Conservation (phyloP, 371 early-diverging fungal genomes). For the Saksenaea vasiformis region DNA sequence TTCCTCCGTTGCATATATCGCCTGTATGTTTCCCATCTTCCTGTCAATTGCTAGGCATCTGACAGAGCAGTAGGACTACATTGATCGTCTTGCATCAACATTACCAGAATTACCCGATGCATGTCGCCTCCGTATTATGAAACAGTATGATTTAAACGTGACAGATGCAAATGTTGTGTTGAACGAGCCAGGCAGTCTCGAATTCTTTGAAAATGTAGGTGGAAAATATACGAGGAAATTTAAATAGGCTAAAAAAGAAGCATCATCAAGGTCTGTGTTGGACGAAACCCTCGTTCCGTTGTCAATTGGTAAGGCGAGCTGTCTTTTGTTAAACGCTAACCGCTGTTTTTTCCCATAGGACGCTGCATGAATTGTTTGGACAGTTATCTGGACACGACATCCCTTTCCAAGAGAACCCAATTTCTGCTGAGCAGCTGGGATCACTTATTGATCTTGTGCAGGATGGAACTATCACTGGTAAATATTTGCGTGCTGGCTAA, state of each 20-base stretch:
- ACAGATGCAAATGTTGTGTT: conserved; percentile 66
- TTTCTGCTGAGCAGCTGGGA: conserved; percentile 63
- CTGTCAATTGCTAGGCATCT: background rate
- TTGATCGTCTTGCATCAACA: conserved; percentile 38
- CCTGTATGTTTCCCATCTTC: conserved; percentile 20
- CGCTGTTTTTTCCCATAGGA: conserved; percentile 52
- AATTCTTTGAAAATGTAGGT: conserved; percentile 70
- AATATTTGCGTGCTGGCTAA: background rate
- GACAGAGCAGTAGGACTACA: conserved; percentile 37
- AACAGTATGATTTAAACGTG: conserved; percentile 58
- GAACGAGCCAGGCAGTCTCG: conserved; percentile 71
- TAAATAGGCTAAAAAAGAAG: background rate
- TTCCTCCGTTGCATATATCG: conserved; percentile 65
- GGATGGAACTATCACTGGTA: conserved; percentile 60
- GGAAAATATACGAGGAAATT: background rate
- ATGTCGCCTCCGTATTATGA: conserved; percentile 59
- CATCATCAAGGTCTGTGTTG: conserved; percentile 33
- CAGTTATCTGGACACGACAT: conserved; percentile 63
- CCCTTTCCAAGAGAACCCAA: conserved; percentile 55
- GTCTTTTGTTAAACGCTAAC: conserved; percentile 16
- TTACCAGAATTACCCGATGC: conserved; percentile 80
- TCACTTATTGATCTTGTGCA: conserved; percentile 68
- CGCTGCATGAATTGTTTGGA: conserved; percentile 78
- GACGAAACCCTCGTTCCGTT: conserved; percentile 44
- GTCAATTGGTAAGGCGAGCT: conserved; percentile 44